Evolutionary conservation across 1,284 basidiomycete species (phyloP).

Genomic region (Heliocybe sulcata): DNA sequence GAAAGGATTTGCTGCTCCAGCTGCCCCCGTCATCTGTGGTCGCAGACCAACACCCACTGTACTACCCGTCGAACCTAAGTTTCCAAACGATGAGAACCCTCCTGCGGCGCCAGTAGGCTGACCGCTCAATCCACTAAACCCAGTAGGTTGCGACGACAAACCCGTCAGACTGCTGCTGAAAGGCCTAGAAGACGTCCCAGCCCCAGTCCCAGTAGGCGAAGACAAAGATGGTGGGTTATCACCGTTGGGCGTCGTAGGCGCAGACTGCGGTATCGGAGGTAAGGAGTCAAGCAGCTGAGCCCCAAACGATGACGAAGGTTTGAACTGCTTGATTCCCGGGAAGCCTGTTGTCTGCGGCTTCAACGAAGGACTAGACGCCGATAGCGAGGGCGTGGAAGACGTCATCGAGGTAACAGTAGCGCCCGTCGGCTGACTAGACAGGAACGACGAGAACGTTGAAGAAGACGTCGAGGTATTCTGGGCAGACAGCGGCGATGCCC

Average conservation of each 20-base stretch:
- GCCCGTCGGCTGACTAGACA: constrained; percentile 45
- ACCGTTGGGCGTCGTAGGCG: constrained; percentile 37
- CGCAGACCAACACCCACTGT: constrained; percentile 55
- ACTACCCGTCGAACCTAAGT: constrained; percentile 21
- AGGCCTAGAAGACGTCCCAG: constrained; percentile 7
- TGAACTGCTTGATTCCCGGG: constrained; percentile 78
- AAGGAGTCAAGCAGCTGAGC: constrained; percentile 73
- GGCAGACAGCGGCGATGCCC: constrained; percentile 19
- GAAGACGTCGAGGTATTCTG: constrained; percentile 36
- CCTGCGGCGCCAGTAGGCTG: constrained; percentile 17
- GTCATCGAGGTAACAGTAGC: constrained; percentile 27
- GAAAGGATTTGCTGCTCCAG: constrained; percentile 59
- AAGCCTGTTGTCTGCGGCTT: constrained; percentile 77
- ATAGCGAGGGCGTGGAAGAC: constrained; percentile 18
- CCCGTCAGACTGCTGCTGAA: constrained; percentile 11
- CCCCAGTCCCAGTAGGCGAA: constrained; percentile 6
- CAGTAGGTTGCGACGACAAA: constrained; percentile 25
- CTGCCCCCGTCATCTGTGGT: constrained; percentile 61
- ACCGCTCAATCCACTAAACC: constrained; percentile 16
- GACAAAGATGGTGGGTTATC: not conserved
- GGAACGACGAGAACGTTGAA: constrained; percentile 39
- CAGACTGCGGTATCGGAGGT: constrained; percentile 62
- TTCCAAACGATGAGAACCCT: constrained; percentile 18
- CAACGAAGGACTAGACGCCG: constrained; percentile 28
- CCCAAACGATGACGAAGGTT: constrained; percentile 87